Base-by-base conservation (phyloP, 768 basidiomycete species). In the Tricholomella constricta region DNA sequence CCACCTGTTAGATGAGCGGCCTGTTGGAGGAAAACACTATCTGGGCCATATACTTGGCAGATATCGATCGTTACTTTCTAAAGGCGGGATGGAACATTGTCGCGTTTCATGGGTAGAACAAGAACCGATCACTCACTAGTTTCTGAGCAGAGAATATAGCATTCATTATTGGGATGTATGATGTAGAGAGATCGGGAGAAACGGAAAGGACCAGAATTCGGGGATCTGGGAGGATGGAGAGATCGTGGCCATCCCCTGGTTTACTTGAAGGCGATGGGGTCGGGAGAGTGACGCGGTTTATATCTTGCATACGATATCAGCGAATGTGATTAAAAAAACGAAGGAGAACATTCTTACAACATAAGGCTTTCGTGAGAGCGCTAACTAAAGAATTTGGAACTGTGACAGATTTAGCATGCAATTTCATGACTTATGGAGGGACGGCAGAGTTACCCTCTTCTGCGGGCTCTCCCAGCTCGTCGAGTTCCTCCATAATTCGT, bases 61-160 rank as follows among this genome's bases (percentile, higher is more conserved):
- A 97, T 91, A 65, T 99, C 97, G 63, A 99, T 96, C 2, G 91
- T 91, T 17, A 96, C 90, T 85, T 92, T 95, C 96, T 98, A 66
- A 36, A 22, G 43, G 38, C 34, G 29, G 38, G 32, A 43, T 26
- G 14, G n/a, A 14, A 27, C 42, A 27, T 43, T 1, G 20, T n/a
- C 7, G 15, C 19, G 54, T 42, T 34, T 42, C 34, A 15, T 35
- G 38, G 51, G 36, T 46, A 25, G 36, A 29, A 49, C 52, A 45
- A 25, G 36, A 29, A 49, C 52, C 54, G 42, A 58, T 45, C 40
- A 47, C 87, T 60, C 57, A 91, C 96, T 60, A 94, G 78, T 75
- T 99, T 99, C 70, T 99, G 97, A 4, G 97, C 97, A 15, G 95
- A 94, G 72, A 99, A 99, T 44, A 98, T 98, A 48, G 94, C 88